A percentile compares a stretch with the other conserved stretches of the same genome.
phyloP scores from a whole-genome alignment of 2,329 filamentous ascomycete species.

The Metarhizium anisopliae region DNA sequence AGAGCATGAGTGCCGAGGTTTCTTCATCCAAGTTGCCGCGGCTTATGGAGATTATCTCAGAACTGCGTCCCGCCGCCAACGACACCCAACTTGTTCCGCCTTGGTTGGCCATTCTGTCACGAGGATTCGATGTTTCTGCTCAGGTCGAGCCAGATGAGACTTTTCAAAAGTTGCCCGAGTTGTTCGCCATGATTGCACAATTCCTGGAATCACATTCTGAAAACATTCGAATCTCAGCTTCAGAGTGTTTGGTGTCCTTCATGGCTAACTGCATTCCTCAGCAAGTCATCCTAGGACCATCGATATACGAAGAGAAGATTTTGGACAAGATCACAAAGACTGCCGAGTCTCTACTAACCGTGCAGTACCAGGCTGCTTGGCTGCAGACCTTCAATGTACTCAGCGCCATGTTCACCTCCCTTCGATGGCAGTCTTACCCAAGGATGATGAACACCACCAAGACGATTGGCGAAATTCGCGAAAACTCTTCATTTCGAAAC shows the following conservation, averaged over 20 bases:
- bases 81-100: slow-evolving; percentile 91
- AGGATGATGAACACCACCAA: slow-evolving; percentile 68
- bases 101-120: slow-evolving; percentile 91
- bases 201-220: slow-evolving; percentile 83
- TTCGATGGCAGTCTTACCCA: slow-evolving; percentile 78
- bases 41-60: slow-evolving; percentile 82
- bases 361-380: slow-evolving; percentile 93
- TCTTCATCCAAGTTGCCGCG: slow-evolving; percentile 84
- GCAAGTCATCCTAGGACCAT: slow-evolving; percentile 76
- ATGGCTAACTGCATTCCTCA: slow-evolving; percentile 82
- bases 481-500: slow-evolving; percentile 78
- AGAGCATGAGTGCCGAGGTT: slow-evolving; percentile 78
- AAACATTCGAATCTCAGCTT: slow-evolving; percentile 90
- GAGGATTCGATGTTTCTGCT: slow-evolving; percentile 88
- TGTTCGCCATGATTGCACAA: slow-evolving; percentile 70
- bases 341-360: slow-evolving; percentile 66
- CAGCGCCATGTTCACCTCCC: slow-evolving; percentile 74
- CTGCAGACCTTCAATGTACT: slow-evolving; percentile 88
- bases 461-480: slow-evolving; percentile 76
- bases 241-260: slow-evolving; percentile 90
- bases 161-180: slow-evolving; percentile 77
- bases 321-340: slow-evolving; percentile 71
- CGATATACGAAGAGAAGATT: slow-evolving; percentile 84
- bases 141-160: slow-evolving; percentile 85
- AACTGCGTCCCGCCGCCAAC: slow-evolving; percentile 83